phyloP scores from a whole-genome alignment of 139 green algal species.

The Chlorella ohadii region DNA sequence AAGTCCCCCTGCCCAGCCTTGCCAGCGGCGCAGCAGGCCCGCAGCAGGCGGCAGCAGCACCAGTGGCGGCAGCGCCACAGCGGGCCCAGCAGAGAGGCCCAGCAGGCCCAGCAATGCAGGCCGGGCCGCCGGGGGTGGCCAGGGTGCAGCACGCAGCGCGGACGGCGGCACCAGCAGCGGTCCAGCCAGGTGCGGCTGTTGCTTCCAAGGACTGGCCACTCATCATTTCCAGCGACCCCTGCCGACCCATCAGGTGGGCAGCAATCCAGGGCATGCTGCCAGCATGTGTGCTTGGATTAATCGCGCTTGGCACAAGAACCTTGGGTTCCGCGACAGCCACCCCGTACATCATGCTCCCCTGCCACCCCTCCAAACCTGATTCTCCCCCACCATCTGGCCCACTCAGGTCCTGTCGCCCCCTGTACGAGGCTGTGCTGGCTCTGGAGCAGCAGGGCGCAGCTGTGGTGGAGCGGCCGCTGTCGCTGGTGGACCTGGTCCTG shows the following conservation, averaged over 20 bases:
- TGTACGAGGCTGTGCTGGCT: conserved; percentile 50
- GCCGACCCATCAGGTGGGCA: conserved; percentile 25
- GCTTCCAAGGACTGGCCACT: conserved; percentile 37
- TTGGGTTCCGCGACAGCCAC: too few relatives aligned
- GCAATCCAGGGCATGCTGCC: too few relatives aligned
- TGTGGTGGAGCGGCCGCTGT: conserved; percentile 47
- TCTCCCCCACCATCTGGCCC: too few relatives aligned
- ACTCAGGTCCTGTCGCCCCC: conserved; percentile 14
- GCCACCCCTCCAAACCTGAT: too few relatives aligned
- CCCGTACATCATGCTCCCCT: too few relatives aligned
- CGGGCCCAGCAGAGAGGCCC: neutral
- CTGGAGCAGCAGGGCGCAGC: conserved; percentile 39
- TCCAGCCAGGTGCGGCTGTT: neutral
- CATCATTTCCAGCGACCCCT: conserved; percentile 34
- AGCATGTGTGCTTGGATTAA: too few relatives aligned
- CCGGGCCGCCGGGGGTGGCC: neutral
- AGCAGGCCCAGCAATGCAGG: neutral
- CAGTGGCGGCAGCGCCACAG: neutral
- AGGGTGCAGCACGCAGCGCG: conserved; percentile 4
- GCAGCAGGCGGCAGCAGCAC: neutral
- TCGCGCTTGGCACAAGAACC: too few relatives aligned
- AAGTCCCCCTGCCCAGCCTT: neutral
- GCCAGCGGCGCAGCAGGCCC: too few relatives aligned
- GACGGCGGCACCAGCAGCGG: neutral
- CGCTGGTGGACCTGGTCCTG: conserved; percentile 40